Conservation (phyloP, 345 rosid species). For the Gossypium stocksii region DNA sequence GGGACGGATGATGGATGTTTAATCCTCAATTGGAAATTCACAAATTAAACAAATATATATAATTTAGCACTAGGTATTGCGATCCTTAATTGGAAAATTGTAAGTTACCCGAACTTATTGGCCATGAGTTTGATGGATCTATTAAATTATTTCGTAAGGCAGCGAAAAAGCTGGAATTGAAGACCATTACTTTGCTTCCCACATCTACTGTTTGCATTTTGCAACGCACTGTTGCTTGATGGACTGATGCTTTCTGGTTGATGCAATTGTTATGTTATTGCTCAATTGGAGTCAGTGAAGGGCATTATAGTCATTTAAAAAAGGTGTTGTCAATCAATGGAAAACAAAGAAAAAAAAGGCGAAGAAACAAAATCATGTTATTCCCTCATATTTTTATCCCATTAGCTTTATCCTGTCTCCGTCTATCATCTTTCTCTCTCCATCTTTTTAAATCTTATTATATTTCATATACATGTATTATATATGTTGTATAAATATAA, state of each 20-base stretch:
- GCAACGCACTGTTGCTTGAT: constrained; percentile 7
- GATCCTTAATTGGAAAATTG: not conserved
- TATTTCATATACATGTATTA: too few relatives aligned
- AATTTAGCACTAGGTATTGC: too few relatives aligned
- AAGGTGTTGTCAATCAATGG: constrained; percentile 54
- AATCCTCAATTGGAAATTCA: too few relatives aligned
- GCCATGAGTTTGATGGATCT: not conserved
- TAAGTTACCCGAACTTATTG: not conserved
- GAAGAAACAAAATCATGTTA: constrained; percentile 47
- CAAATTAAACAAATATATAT: too few relatives aligned
- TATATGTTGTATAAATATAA: too few relatives aligned
- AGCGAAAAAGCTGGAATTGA: not conserved
- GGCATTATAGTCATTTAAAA: constrained; percentile 32
- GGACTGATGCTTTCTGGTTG: constrained; percentile 15
- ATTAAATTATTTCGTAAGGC: not conserved
- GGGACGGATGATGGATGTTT: too few relatives aligned
- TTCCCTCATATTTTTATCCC: constrained; percentile 28
- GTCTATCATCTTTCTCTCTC: constrained; percentile 22
- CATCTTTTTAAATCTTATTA: not conserved
- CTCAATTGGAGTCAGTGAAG: constrained; percentile 19
- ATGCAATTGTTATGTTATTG: not conserved
- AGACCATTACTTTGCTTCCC: not conserved
- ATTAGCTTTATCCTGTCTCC: constrained; percentile 26
- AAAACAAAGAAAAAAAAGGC: not conserved
- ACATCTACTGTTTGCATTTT: not conserved